Evolutionary conservation across 2,329 filamentous ascomycete genomes (phyloP).

Genomic region (Botrytis deweyae): DNA sequence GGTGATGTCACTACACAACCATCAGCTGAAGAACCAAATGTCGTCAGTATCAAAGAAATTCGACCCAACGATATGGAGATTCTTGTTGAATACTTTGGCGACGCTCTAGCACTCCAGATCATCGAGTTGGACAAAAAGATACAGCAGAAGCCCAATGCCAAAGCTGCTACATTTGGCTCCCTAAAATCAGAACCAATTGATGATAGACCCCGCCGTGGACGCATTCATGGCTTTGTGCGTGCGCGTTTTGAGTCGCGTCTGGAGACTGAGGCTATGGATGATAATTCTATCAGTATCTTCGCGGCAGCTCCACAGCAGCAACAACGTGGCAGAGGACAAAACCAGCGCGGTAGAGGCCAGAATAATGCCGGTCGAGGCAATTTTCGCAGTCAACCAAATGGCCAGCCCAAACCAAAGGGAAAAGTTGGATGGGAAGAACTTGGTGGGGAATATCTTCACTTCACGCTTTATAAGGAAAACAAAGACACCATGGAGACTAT

Average conservation of each 20-base stretch:
- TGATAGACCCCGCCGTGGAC: constrained; percentile 60
- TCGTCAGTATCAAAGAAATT: constrained; percentile 37
- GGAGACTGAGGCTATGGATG: constrained; percentile 59
- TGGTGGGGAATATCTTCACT: constrained; percentile 70
- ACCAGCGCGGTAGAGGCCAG: constrained; percentile 20
- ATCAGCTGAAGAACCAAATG: not conserved
- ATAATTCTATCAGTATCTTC: constrained; percentile 58
- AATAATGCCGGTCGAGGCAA: constrained; percentile 23
- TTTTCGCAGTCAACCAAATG: constrained; percentile 25
- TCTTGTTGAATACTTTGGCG: constrained; percentile 51
- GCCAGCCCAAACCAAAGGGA: constrained; percentile 35
- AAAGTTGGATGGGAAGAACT: constrained; percentile 62
- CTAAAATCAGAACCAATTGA: constrained; percentile 54
- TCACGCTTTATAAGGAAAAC: constrained; percentile 74
- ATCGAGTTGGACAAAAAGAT: constrained; percentile 55
- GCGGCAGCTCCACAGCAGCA: constrained; percentile 43
- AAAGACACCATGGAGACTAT: constrained; percentile 64
- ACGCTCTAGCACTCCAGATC: constrained; percentile 49
- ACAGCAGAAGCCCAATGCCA: constrained; percentile 52
- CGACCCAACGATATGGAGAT: constrained; percentile 46
- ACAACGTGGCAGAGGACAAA: constrained; percentile 20
- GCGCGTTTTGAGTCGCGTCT: constrained; percentile 62
- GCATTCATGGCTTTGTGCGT: constrained; percentile 58
- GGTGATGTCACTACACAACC: constrained; percentile 4
- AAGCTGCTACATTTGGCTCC: constrained; percentile 54